Evolutionary conservation across 352 stramenopile genomes (phyloP), one percentile per base, ranked within the genome.

Genomic region (Globisporangium spiculum): DNA sequence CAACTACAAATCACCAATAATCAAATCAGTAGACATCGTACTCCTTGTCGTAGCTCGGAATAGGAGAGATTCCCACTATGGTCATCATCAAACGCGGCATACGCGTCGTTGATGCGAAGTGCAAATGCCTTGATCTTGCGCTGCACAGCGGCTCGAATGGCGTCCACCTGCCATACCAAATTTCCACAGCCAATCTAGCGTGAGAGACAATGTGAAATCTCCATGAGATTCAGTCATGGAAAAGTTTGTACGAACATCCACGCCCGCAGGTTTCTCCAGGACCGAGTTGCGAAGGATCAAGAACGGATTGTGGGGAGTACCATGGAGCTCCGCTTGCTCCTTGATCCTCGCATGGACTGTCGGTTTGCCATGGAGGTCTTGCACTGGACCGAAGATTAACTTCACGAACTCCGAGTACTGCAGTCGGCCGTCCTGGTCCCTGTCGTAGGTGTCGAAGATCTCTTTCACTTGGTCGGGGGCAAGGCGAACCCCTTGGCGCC

Each of bases 61-160:
- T 86, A 88, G 24, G 81, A 89, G 20, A 89, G 34, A 3, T 78
- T 84, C 10, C 81, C 81, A 9, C 71, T 81, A 52, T 86, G 79
- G 24, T 89, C 79, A 27, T 81, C 66, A 24, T 89, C 79, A 58
- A 89, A 89, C 0, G 75, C 70, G n/a, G 70, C 70, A 62, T 83
- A 88, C 27, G 76, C 75, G 52, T 88, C 81, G 61, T 86, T 84
- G 12, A 88, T 66, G 12, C 69, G 67, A 14, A 72, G 71, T 9
- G 73, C 69, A 64, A 84, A 88, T 3, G 65, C 72, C 7, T 70
- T 63, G 22, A 89, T 63, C 53, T 88, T 89, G 38, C 72, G 26
- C 54, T 80, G 66, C 14, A 89, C 72, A 9, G 66, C 69, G 12
- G 68, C 60, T 69, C 74, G 73, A 32, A 89, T 78, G 6, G 54